phyloP scores from a whole-genome alignment of 192 early-diverging fungal species.

The Chytriomyces sp. region DNA sequence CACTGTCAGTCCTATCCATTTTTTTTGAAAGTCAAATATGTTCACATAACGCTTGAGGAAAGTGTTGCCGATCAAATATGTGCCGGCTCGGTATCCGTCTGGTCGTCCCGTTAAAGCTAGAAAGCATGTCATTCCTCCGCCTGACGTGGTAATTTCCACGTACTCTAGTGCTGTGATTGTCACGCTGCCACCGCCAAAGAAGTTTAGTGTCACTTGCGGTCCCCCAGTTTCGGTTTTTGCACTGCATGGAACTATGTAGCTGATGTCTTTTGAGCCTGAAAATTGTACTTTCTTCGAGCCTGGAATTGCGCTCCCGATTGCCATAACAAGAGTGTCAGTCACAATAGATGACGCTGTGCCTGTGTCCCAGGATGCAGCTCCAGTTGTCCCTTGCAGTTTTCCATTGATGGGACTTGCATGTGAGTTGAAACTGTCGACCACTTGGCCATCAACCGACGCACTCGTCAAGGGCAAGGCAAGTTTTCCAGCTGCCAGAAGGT shows the following conservation, averaged over 20 bases:
- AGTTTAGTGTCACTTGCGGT: conserved; percentile 8
- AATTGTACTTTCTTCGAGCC: neutral
- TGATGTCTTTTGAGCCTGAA: neutral
- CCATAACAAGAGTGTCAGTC: conserved; percentile 7
- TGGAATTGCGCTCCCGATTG: conserved; percentile 5
- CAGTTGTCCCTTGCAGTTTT: conserved; percentile 2
- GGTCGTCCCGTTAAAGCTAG: neutral
- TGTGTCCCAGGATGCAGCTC: conserved; percentile 40
- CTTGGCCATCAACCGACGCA: conserved; percentile 16
- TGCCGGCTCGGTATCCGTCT: neutral
- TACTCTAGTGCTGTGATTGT: conserved; percentile 28
- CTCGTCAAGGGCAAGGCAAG: neutral
- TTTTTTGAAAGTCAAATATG: conserved; percentile 9
- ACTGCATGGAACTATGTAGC: conserved; percentile 11
- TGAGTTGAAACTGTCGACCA: conserved; percentile 16
- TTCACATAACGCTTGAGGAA: conserved; percentile 12
- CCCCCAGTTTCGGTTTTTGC: conserved; percentile 6
- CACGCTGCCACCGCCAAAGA: conserved; percentile 9
- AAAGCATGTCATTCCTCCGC: neutral
- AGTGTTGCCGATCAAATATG: conserved; percentile 17
- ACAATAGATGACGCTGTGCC: conserved; percentile 40
- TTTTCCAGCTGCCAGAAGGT: neutral
- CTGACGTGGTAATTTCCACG: neutral
- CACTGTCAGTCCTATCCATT: neutral
- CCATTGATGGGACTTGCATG: conserved; percentile 10